Evolutionary conservation across 2,329 filamentous ascomycete genomes (phyloP).

Genomic region (Capronia americana): DNA sequence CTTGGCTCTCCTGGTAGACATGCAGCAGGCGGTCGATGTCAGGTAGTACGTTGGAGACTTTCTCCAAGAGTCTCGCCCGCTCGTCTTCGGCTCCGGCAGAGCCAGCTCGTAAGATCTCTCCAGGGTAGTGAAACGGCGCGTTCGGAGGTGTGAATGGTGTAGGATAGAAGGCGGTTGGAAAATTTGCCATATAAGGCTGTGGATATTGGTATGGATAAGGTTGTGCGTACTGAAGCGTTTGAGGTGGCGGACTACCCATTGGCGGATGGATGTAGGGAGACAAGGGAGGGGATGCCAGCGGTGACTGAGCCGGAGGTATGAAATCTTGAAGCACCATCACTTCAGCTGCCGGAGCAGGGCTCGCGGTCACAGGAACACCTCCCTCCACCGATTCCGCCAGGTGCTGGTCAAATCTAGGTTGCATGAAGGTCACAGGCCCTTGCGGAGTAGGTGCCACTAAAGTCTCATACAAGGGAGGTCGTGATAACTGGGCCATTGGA

Average conservation of each 20-base stretch:
- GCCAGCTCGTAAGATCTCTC: slow-evolving; percentile 24
- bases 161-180: slow-evolving; percentile 27
- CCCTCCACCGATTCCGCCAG: slow-evolving; percentile 43
- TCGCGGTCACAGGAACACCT: slow-evolving; percentile 47
- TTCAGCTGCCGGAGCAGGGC: slow-evolving; percentile 28
- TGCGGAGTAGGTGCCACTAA: slow-evolving; percentile 28
- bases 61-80: slow-evolving; percentile 38
- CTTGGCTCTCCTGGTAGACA: slow-evolving; percentile 59
- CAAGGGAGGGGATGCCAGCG: slow-evolving; percentile 29
- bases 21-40: slow-evolving; percentile 53
- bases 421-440: slow-evolving; percentile 27
- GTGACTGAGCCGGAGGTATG: slow-evolving; percentile 17
- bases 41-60: slow-evolving; percentile 55
- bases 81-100: slow-evolving; percentile 32
- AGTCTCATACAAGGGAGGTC: slow-evolving; percentile 15
- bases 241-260: slow-evolving; percentile 29
- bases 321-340: slow-evolving; percentile 8
- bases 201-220: slow-evolving; percentile 29
- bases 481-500: background rate
- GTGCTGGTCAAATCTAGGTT: slow-evolving; percentile 20
- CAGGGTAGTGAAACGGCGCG: slow-evolving; percentile 13
- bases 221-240: slow-evolving; percentile 18
- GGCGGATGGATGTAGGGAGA: slow-evolving; percentile 34
- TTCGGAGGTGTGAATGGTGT: slow-evolving; percentile 22
- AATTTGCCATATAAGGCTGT: slow-evolving; percentile 20